Conservation (phyloP, 2,329 filamentous ascomycete species). For the Fusarium paranaense region DNA sequence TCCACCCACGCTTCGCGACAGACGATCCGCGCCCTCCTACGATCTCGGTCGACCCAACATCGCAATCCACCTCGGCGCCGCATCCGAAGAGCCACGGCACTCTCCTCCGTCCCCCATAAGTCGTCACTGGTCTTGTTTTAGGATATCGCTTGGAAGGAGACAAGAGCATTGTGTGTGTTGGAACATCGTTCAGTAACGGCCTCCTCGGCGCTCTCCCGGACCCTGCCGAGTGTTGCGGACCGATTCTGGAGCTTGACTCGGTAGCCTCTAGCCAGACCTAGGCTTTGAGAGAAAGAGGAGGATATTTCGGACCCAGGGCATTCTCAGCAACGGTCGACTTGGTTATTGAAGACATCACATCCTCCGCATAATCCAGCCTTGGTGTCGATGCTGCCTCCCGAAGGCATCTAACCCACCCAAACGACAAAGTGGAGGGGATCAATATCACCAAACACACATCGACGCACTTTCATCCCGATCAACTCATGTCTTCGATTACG, state of each 20-base stretch:
- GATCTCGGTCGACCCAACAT: constrained; percentile 20
- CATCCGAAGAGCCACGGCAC: constrained; percentile 16
- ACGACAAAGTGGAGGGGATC: constrained; percentile 31
- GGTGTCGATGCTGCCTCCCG: constrained; percentile 21
- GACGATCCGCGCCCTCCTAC: constrained; percentile 26
- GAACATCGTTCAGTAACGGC: neutral
- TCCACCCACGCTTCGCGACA: constrained; percentile 1
- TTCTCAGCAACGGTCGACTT: neutral
- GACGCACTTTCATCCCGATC: constrained; percentile 18
- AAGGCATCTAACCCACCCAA: constrained; percentile 11
- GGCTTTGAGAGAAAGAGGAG: constrained; percentile 11
- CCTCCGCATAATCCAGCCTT: constrained; percentile 2
- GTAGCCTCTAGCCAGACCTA: neutral
- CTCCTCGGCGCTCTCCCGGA: neutral
- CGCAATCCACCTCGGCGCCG: constrained; percentile 26
- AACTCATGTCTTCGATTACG: constrained; percentile 45
- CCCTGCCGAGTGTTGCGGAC: neutral
- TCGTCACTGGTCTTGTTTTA: constrained; percentile 5
- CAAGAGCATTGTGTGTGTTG: neutral
- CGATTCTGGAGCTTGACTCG: neutral
- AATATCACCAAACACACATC: constrained; percentile 29
- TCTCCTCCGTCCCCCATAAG: constrained; percentile 13
- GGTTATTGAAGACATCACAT: neutral
- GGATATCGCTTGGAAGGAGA: constrained; percentile 5
- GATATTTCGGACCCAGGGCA: neutral